Percentiles rank a stretch among this genome's conserved stretches.
Conservation (phyloP, 192 early-diverging fungal species). For the Mortierella claussenii region DNA sequence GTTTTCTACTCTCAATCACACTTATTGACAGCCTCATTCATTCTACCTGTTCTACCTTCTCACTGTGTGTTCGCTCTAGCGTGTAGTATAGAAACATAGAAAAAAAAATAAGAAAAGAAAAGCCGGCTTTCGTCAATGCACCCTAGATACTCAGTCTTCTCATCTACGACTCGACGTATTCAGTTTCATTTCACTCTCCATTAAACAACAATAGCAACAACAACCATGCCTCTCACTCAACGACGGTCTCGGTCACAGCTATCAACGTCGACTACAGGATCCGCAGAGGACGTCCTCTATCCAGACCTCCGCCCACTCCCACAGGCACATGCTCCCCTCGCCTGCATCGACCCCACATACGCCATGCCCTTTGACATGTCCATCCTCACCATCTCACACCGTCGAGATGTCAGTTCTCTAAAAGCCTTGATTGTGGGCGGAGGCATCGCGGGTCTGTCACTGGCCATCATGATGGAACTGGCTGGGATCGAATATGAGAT, state of each 20-base stretch:
- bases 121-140: no score
- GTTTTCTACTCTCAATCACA: no score
- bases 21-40: no score
- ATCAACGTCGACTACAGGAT: not conserved
- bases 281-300: not conserved
- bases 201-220: no score
- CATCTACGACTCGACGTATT: no score
- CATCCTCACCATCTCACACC: conserved; percentile 39
- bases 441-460: conserved; percentile 31
- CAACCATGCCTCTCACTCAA: no score
- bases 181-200: no score
- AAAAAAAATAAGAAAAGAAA: no score
- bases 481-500: conserved; percentile 47
- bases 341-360: conserved; percentile 3
- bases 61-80: no score
- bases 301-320: conserved; percentile 28
- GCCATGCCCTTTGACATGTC: conserved; percentile 39
- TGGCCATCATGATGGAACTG: conserved; percentile 39
- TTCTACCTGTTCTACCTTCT: no score
- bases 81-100: no score
- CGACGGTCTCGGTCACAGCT: not conserved
- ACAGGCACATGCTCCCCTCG: conserved; percentile 14
- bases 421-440: conserved; percentile 52
- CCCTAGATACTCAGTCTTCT: no score
- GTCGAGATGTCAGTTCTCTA: conserved; percentile 11